These are phyloP conservation scores for Talaromyces sp. DNA, from an alignment of 2,329 filamentous ascomycete genomes.

Conservation along the genomic window DNA sequence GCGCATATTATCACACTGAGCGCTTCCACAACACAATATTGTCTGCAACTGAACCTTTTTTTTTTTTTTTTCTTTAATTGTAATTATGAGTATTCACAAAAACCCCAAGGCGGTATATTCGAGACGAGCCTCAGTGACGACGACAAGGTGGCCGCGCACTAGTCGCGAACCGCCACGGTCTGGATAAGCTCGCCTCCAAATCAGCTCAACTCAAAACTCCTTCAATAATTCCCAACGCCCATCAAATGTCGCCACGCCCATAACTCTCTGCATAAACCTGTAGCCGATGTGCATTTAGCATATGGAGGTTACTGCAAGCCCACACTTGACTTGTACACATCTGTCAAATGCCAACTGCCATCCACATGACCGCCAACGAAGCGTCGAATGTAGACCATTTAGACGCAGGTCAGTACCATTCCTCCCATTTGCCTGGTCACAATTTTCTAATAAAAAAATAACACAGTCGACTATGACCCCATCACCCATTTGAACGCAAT, in stretches of 20 bases:
- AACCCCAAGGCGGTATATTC: not conserved
- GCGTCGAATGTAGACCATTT: conserved; percentile 33
- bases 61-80: no score
- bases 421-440: not conserved
- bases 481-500: conserved; percentile 89
- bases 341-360: conserved; percentile 32
- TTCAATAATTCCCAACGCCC: not conserved
- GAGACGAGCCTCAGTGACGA: not conserved
- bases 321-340: conserved; percentile 1
- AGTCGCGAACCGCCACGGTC: not conserved
- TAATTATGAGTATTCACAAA: no score
- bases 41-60: not conserved
- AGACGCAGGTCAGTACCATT: conserved; percentile 36
- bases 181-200: not conserved
- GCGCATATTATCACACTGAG: not conserved
- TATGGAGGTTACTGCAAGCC: conserved; percentile 9
- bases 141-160: not conserved
- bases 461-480: conserved; percentile 75
- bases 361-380: conserved; percentile 35
- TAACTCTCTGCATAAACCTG: not conserved
- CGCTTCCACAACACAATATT: not conserved
- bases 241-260: not conserved
- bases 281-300: conserved; percentile 3
- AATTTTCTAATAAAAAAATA: not conserved
- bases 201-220: not conserved